A percentile compares a stretch with the other conserved stretches of the same genome.
Conservation (phyloP, 2,329 filamentous ascomycete genomes). For the Raffaelea deltoideospora region DNA sequence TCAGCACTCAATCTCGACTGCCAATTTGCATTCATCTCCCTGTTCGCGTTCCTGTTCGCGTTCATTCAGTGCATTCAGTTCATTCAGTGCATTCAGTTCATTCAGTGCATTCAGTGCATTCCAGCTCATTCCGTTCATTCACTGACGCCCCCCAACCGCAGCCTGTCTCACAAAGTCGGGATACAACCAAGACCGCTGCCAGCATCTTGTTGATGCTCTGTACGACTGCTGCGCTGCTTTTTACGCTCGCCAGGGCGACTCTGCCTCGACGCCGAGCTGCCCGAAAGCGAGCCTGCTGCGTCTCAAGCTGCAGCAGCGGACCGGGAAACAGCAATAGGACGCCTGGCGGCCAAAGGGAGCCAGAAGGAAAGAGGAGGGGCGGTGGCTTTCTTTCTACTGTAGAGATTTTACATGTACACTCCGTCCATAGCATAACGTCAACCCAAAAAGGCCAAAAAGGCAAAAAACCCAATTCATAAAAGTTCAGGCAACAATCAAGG, state of each 20-base stretch:
- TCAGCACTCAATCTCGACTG: too few relatives aligned
- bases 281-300: conserved; percentile 67
- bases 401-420: conserved; percentile 19
- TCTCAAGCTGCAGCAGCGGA: conserved; percentile 69
- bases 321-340: neutral
- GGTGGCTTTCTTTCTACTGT: too few relatives aligned
- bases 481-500: conserved; percentile 53
- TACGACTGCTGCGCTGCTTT: conserved; percentile 91
- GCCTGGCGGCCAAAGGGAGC: conserved; percentile 7
- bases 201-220: conserved; percentile 61
- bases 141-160: conserved; percentile 25
- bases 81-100: too few relatives aligned
- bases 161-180: conserved; percentile 73
- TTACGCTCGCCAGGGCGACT: conserved; percentile 64
- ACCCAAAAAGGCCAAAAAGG: conserved; percentile 21
- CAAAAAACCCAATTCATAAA: neutral
- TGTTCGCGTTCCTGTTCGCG: too few relatives aligned
- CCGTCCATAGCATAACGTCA: conserved; percentile 20
- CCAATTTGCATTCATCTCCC: neutral
- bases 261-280: conserved; percentile 66
- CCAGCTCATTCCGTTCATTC: neutral
- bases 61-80: too few relatives aligned
- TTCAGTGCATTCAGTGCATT: too few relatives aligned
- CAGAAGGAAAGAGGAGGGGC: neutral
- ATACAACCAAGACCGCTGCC: conserved; percentile 76